phyloP scores from a whole-genome alignment of 805 yeast genomes.

The Zygosaccharomyces siamensis region DNA sequence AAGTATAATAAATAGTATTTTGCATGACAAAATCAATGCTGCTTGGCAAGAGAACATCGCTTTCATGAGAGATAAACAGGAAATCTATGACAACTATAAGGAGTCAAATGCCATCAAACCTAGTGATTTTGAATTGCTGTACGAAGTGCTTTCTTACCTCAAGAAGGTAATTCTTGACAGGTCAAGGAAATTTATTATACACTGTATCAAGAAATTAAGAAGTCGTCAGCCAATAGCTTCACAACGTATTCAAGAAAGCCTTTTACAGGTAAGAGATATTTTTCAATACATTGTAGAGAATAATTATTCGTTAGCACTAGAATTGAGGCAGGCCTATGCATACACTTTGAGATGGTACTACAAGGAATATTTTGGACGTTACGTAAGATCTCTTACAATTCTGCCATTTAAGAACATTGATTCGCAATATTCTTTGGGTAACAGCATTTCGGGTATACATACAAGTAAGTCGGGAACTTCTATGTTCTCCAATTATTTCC shows the following conservation, averaged over 20 bases:
- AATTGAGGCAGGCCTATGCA: slow-evolving; percentile 72
- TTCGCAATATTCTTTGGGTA: slow-evolving; percentile 52
- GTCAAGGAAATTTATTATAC: slow-evolving; percentile 62
- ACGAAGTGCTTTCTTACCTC: slow-evolving; percentile 42
- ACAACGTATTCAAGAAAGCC: slow-evolving; percentile 63
- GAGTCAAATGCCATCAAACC: slow-evolving; percentile 18
- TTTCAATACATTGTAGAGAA: slow-evolving; percentile 52
- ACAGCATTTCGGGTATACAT: slow-evolving; percentile 29
- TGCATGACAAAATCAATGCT: slow-evolving; percentile 51
- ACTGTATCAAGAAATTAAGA: slow-evolving; percentile 63
- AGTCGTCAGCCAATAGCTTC: slow-evolving; percentile 57
- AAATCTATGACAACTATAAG: slow-evolving; percentile 45
- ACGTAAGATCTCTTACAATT: slow-evolving; percentile 65
- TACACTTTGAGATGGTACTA: slow-evolving; percentile 95
- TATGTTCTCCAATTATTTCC: slow-evolving; percentile 23
- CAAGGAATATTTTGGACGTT: slow-evolving; percentile 68
- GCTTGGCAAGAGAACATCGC: slow-evolving; percentile 63
- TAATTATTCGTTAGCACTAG: slow-evolving; percentile 60
- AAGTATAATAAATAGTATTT: slow-evolving; percentile 51
- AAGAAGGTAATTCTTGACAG: slow-evolving; percentile 66
- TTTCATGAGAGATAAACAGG: slow-evolving; percentile 53
- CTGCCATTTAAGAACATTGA: slow-evolving; percentile 54
- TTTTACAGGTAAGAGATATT: slow-evolving; percentile 59
- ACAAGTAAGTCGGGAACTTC: slow-evolving; percentile 30
- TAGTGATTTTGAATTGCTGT: slow-evolving; percentile 24